Percentiles rank a stretch among this genome's conserved stretches.
These are phyloP conservation scores for Guillardia theta DNA, from an alignment of 78 protist genomes.

Conservation along the genomic window DNA sequence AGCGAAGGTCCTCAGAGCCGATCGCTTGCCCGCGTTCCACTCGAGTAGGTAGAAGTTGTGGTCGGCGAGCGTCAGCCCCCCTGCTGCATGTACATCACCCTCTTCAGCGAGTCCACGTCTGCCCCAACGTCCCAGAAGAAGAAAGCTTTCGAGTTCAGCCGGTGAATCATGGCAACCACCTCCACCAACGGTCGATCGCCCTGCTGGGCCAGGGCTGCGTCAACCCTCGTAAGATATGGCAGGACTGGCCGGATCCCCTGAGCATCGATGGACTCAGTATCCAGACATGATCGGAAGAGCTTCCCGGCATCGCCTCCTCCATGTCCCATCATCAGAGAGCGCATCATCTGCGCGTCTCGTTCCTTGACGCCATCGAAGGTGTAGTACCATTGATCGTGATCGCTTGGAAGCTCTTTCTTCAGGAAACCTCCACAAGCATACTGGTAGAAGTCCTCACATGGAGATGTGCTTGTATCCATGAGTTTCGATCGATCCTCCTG, in stretches of 20 bases:
- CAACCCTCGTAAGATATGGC: background rate
- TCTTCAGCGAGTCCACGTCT: background rate
- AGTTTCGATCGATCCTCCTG: too few relatives aligned
- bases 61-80: background rate
- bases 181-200: background rate
- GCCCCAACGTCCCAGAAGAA: background rate
- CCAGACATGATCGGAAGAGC: background rate
- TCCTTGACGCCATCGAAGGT: background rate
- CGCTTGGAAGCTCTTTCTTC: background rate
- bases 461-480: too few relatives aligned
- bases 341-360: background rate
- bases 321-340: background rate
- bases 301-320: background rate
- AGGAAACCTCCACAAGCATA: background rate
- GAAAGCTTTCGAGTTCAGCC: background rate
- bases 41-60: background rate
- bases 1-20: background rate
- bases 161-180: background rate
- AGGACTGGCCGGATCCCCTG: background rate
- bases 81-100: background rate
- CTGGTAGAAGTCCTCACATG: background rate
- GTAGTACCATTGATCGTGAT: background rate
- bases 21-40: background rate
- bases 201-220: too few relatives aligned
- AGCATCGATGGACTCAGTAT: background rate